Conservation (phyloP, 2,329 filamentous ascomycete genomes). For the Talaromyces sp. region DNA sequence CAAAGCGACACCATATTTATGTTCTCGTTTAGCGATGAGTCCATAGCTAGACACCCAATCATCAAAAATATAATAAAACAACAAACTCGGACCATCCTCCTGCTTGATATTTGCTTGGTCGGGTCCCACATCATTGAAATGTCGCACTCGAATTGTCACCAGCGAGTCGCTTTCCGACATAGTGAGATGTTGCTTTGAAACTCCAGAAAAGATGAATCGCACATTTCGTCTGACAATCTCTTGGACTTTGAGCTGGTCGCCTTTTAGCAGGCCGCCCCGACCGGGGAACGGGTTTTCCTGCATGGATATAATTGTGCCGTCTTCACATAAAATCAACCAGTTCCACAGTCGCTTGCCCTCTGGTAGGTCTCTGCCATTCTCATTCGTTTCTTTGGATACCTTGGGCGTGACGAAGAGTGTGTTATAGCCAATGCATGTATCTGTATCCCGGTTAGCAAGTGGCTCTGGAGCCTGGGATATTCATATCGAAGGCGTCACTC, state of each 20-base stretch:
- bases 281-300: constrained; percentile 62
- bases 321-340: constrained; percentile 70
- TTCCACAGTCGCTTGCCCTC: constrained; percentile 65
- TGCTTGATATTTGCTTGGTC: constrained; percentile 42
- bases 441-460: constrained; percentile 42
- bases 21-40: constrained; percentile 60
- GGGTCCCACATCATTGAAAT: constrained; percentile 33
- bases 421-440: constrained; percentile 73
- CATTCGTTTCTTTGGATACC: constrained; percentile 33
- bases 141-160: constrained; percentile 51
- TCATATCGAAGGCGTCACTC: constrained; percentile 25
- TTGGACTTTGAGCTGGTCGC: constrained; percentile 31
- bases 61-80: constrained; percentile 70
- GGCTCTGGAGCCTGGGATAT: constrained; percentile 8
- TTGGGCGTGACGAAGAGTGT: constrained; percentile 54
- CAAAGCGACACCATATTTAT: constrained; percentile 52
- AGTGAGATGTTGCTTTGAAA: constrained; percentile 57
- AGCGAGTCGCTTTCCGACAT: constrained; percentile 53
- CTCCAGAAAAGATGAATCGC: constrained; percentile 62
- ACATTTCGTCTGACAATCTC: constrained; percentile 58
- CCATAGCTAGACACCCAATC: constrained; percentile 67
- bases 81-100: constrained; percentile 60
- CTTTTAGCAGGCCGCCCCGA: constrained; percentile 38
- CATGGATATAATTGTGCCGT: constrained; percentile 71
- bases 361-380: constrained; percentile 41